A percentile compares a stretch with the other conserved stretches of the same genome.
Evolutionary conservation across 371 early-diverging fungal species (phyloP).

Genomic region (Massospora cicadina): DNA sequence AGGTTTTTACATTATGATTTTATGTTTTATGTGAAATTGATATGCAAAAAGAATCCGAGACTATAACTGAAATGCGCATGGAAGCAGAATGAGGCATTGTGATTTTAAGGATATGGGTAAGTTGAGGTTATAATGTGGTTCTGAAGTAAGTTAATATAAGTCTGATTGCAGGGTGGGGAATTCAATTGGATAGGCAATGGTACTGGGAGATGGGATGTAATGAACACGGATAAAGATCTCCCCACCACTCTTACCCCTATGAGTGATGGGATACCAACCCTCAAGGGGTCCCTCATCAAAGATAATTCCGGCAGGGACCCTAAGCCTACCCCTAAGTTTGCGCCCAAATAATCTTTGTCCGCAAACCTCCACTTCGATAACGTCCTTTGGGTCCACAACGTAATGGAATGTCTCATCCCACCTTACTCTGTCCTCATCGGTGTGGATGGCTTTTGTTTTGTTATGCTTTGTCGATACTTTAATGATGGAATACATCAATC

Average conservation of each 20-base stretch:
- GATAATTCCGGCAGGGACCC: background rate
- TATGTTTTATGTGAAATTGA: too few relatives aligned
- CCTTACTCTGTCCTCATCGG: background rate
- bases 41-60: too few relatives aligned
- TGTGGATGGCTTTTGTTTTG: background rate
- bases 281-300: background rate
- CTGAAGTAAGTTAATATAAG: too few relatives aligned
- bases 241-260: background rate
- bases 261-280: background rate
- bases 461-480: background rate
- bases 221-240: background rate
- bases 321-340: background rate
- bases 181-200: too few relatives aligned
- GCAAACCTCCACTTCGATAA: background rate
- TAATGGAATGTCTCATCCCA: background rate
- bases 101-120: too few relatives aligned
- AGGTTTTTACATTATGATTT: too few relatives aligned
- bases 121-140: too few relatives aligned
- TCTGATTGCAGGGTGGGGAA: too few relatives aligned
- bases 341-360: background rate
- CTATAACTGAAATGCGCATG: too few relatives aligned
- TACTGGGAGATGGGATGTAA: background rate
- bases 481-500: background rate
- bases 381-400: background rate
- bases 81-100: too few relatives aligned